Conservation (phyloP, 495 filamentous ascomycete species). For the Rhypophila decipiens region DNA sequence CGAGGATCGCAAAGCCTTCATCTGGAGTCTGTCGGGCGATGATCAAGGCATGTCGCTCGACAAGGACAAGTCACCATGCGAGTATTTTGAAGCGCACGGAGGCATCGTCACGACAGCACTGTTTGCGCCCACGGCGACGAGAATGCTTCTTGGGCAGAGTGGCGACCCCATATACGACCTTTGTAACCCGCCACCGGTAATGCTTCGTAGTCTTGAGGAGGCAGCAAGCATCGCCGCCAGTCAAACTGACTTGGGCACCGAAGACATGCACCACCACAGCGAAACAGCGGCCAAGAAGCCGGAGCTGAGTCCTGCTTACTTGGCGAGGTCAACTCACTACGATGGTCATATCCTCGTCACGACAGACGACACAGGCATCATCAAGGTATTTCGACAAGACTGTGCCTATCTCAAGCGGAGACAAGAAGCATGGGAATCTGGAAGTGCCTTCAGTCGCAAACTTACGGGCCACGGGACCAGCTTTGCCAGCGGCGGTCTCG, state of each 20-base stretch:
- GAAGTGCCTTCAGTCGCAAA: slow-evolving; percentile 72
- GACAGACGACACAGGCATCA: slow-evolving; percentile 77
- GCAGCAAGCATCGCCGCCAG: slow-evolving; percentile 30
- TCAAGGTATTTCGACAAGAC: slow-evolving; percentile 93
- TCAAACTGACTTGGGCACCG: slow-evolving; percentile 20
- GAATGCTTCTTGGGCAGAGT: slow-evolving; percentile 69
- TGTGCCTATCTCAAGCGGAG: slow-evolving; percentile 63
- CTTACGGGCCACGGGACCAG: slow-evolving; percentile 41
- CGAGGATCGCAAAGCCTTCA: slow-evolving; percentile 82
- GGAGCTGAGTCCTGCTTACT: slow-evolving; percentile 55
- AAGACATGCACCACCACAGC: slow-evolving; percentile 18
- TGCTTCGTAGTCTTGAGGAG: slow-evolving; percentile 69
- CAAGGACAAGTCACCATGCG: slow-evolving; percentile 70
- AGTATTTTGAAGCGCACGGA: slow-evolving; percentile 85
- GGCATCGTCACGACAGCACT: slow-evolving; percentile 82
- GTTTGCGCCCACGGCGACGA: slow-evolving; percentile 73
- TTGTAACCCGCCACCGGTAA: slow-evolving; percentile 91
- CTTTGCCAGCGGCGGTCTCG: slow-evolving; percentile 39
- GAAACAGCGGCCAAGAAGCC: slow-evolving; percentile 26
- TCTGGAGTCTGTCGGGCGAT: slow-evolving; percentile 65
- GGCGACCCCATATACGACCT: slow-evolving; percentile 93
- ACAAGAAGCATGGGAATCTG: slow-evolving; percentile 59
- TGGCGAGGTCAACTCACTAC: slow-evolving; percentile 65
- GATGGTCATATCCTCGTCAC: slow-evolving; percentile 91
- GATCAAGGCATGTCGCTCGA: slow-evolving; percentile 54